Percentiles rank a stretch among this genome's conserved stretches.
These are phyloP conservation scores for Globisporangium camurandrum DNA, from an alignment of 352 stramenopile species.

Conservation along the genomic window DNA sequence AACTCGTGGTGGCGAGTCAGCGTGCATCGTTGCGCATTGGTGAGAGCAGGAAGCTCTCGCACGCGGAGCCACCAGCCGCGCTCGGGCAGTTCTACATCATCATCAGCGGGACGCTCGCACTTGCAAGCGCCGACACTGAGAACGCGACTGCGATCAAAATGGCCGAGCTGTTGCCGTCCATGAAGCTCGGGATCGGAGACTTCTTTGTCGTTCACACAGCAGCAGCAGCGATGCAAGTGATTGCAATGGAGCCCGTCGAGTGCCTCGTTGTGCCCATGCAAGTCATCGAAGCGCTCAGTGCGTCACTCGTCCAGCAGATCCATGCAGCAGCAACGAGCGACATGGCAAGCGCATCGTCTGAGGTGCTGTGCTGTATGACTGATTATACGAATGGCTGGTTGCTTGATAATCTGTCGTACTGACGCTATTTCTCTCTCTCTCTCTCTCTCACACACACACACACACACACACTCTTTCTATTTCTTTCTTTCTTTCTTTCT, in stretches of 20 bases:
- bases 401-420: not conserved
- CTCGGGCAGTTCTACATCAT: conserved; percentile 59
- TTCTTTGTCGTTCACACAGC: conserved; percentile 37
- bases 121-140: conserved; percentile 22
- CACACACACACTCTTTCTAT: no score
- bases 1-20: conserved; percentile 35
- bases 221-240: conserved; percentile 43
- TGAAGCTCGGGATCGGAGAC: conserved; percentile 62
- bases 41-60: conserved; percentile 30
- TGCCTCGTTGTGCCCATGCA: conserved; percentile 50
- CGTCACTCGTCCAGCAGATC: conserved; percentile 23
- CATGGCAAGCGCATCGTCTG: conserved; percentile 21
- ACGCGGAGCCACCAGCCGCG: not conserved
- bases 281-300: conserved; percentile 24
- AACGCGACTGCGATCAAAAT: conserved; percentile 38
- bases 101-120: conserved; percentile 44
- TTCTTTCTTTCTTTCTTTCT: not conserved
- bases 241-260: conserved; percentile 61
- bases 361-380: conserved; percentile 15
- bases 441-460: no score
- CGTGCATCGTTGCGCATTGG: conserved; percentile 38
- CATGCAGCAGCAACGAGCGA: conserved; percentile 36
- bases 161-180: conserved; percentile 39
- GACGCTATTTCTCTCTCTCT: no score
- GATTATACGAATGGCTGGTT: not conserved